Evolutionary conservation across 805 yeast species (phyloP).

Genomic region (Ogataea parapolymorpha): DNA sequence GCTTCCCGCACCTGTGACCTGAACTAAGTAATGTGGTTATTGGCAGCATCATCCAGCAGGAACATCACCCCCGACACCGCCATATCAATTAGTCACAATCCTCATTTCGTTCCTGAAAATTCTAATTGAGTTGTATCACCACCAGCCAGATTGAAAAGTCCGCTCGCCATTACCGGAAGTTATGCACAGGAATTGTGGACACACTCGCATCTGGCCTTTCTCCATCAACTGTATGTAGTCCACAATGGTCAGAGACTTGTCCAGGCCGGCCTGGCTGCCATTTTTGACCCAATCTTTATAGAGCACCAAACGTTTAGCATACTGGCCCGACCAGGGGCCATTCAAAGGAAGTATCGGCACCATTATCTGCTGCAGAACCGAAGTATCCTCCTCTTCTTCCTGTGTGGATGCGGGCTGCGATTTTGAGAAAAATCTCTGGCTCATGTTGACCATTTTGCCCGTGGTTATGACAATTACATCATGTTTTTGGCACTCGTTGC

Average conservation of each 20-base stretch:
- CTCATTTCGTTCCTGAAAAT: too few relatives aligned
- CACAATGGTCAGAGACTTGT: conserved; percentile 15
- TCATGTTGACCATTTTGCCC: conserved; percentile 28
- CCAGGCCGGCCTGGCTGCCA: conserved; percentile 9
- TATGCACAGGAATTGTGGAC: conserved; percentile 27
- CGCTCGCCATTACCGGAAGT: conserved; percentile 12
- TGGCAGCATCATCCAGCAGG: too few relatives aligned
- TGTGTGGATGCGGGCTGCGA: conserved; percentile 4
- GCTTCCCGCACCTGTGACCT: too few relatives aligned
- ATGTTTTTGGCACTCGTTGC: conserved; percentile 13
- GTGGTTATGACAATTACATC: conserved; percentile 23
- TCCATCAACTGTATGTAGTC: conserved; percentile 24
- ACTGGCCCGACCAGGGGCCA: conserved; percentile 27
- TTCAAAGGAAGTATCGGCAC: conserved; percentile 31
- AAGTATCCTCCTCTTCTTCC: conserved; percentile 12
- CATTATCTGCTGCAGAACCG: conserved; percentile 29
- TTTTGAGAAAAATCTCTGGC: conserved; percentile 23
- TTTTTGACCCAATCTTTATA: conserved; percentile 30
- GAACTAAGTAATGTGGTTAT: too few relatives aligned
- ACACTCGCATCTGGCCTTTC: conserved; percentile 13
- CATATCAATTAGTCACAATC: too few relatives aligned
- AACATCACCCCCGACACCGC: neutral
- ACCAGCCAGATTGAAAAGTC: conserved; percentile 17
- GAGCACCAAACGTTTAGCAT: conserved; percentile 28
- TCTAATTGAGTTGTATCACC: neutral